Percentiles rank a stretch among this genome's conserved stretches.
Evolutionary conservation across 75 land plant genomes (phyloP).

Genomic region (Chamaecyparis obtusa): DNA sequence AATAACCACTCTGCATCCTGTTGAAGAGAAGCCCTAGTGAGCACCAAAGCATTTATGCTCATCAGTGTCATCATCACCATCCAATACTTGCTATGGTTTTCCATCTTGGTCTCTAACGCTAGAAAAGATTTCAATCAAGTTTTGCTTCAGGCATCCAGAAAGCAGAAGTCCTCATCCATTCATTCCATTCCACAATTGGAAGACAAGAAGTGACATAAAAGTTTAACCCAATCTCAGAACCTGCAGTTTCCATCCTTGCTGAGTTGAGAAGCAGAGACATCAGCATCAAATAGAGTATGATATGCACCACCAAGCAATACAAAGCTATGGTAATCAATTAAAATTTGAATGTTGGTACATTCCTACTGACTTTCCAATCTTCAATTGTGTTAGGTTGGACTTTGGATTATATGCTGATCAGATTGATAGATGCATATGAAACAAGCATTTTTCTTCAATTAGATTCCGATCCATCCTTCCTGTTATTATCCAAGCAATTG

Average conservation of each 20-base stretch:
- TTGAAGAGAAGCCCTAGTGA: neutral
- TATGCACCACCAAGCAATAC: neutral
- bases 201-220: neutral
- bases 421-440: neutral
- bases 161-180: neutral
- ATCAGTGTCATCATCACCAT: neutral
- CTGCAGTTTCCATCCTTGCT: neutral
- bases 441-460: neutral
- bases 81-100: neutral
- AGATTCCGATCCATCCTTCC: neutral
- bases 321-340: neutral
- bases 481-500: neutral
- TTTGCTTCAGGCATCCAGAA: neutral
- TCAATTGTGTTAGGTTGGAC: neutral
- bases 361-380: neutral
- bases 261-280: neutral
- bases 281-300: neutral
- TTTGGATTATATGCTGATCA: neutral
- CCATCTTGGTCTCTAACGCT: neutral
- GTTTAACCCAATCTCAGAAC: neutral
- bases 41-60: neutral
- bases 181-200: neutral
- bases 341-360: neutral
- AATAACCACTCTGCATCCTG: constrained; percentile 11
- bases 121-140: neutral